Conservation (phyloP, 1,284 basidiomycete genomes). For the Dichomitus squalens region DNA sequence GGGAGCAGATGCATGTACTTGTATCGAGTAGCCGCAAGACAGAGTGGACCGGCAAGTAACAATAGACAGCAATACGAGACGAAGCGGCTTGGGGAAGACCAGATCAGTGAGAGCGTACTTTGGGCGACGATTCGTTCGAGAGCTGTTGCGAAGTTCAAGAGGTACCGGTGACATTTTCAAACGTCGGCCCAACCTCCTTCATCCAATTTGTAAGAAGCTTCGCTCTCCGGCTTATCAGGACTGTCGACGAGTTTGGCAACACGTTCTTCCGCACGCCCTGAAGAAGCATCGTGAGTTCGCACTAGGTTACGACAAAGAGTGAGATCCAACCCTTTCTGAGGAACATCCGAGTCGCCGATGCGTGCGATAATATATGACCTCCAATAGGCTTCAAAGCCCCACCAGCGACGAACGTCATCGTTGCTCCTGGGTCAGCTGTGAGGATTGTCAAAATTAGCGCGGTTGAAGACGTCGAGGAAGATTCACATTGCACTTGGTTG, state of each 20-base stretch:
- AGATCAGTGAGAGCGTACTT: too few relatives aligned
- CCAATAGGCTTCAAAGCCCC: conserved; percentile 87
- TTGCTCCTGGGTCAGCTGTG: conserved; percentile 88
- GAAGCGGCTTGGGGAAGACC: too few relatives aligned
- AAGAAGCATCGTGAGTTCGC: neutral
- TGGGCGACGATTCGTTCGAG: too few relatives aligned
- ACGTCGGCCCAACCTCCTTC: conserved; percentile 86
- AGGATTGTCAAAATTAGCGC: conserved; percentile 1
- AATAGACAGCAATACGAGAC: too few relatives aligned
- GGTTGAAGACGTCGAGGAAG: neutral
- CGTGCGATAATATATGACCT: conserved; percentile 86
- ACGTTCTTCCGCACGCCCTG: conserved; percentile 90
- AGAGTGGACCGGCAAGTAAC: too few relatives aligned
- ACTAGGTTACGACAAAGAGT: neutral
- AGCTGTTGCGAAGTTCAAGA: too few relatives aligned
- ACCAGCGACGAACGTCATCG: conserved; percentile 92
- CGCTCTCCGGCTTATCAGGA: conserved; percentile 89
- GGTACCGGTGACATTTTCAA: too few relatives aligned
- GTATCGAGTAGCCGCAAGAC: too few relatives aligned
- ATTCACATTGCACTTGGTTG: conserved; percentile 87
- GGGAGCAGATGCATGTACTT: too few relatives aligned
- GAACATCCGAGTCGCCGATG: conserved; percentile 82
- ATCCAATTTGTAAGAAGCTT: conserved; percentile 89
- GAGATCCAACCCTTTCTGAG: conserved; percentile 75
- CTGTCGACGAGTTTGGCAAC: conserved; percentile 95